Percentiles rank a stretch among this genome's conserved stretches.
These are phyloP conservation scores for Exophiala phaeomuriformis DNA, from an alignment of 2,329 filamentous ascomycete genomes.

Conservation along the genomic window DNA sequence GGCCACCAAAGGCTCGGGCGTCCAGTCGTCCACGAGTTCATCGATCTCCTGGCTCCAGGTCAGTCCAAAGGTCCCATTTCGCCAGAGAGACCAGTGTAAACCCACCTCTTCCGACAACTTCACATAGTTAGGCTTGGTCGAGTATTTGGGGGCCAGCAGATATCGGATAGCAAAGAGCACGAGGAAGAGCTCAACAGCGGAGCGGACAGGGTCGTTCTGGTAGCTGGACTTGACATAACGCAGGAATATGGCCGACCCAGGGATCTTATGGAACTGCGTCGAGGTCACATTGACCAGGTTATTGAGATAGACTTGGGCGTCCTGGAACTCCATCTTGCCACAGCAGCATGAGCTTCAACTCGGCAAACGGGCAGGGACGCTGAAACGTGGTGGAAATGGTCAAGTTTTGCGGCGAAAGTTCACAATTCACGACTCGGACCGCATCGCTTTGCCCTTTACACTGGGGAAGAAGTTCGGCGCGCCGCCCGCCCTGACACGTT, in stretches of 20 bases:
- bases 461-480: no score
- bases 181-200: slow-evolving; percentile 84
- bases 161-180: slow-evolving; percentile 95
- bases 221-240: slow-evolving; percentile 96
- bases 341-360: background rate
- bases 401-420: no score
- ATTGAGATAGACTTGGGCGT: slow-evolving; percentile 45
- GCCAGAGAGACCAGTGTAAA: background rate
- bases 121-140: slow-evolving; percentile 84
- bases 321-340: slow-evolving; percentile 49
- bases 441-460: no score
- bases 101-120: slow-evolving; percentile 72
- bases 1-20: slow-evolving; percentile 80
- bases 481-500: no score
- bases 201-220: slow-evolving; percentile 91
- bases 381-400: no score
- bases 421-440: no score
- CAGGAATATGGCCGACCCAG: slow-evolving; percentile 86
- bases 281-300: slow-evolving; percentile 50
- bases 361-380: no score
- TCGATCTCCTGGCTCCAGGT: slow-evolving; percentile 67
- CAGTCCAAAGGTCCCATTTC: background rate
- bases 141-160: slow-evolving; percentile 83
- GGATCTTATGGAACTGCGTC: slow-evolving; percentile 76
- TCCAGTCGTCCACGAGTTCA: slow-evolving; percentile 93